Base-by-base conservation (phyloP, 495 filamentous ascomycete species). In the Penicillium cosmopolitanum region DNA sequence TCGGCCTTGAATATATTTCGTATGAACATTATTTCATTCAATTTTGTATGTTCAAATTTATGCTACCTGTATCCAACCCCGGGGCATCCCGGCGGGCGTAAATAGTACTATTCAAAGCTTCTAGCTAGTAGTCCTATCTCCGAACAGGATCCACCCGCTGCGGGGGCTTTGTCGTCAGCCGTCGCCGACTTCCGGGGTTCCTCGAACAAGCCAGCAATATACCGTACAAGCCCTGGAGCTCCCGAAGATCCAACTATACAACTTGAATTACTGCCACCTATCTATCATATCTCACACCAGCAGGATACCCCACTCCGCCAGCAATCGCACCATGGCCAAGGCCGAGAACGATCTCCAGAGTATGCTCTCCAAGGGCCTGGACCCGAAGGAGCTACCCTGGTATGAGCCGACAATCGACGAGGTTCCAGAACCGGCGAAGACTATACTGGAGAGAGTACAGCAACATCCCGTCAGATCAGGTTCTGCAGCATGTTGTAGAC, bases 361-460 rank as follows among this genome's bases (percentile, higher is more conserved):
- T 4, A 58, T 57, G 51, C 46, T 65, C 13, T 51, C 58, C 51
- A 58, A 61, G 10, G 52, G 51, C 36, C 50, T 54, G 31, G 51
- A 63, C 35, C 53, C 60, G 2, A 50, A 38, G 0, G 16, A 62
- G 11, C 55, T 68, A 25, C 50, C 62, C 19, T 70, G 66, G 65
- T 70, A 68, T 23, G 55, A 62, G 23, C 51, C 38, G 0, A 54
- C 64, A 5, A 46, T 72, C 5, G 21, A 33, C 4, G 59, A 61
- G 25, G 56, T 68, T 3, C 48, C 66, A 3, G 62, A 70, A 16
- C 61, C 65, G 5, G 65, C 65, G 1, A 66, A 70, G 44, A 65
- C 65, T 3, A 61, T 84, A 2, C 62, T 85, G 15, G 74, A 76
- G 53, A 71, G n/a, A 76, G 25, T 82, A 84, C 56, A 81, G 77